A percentile compares a stretch with the other conserved stretches of the same genome.
These are phyloP conservation scores for Diutina pseudorugosa DNA, from an alignment of 1,139 yeast genomes.

Conservation along the genomic window DNA sequence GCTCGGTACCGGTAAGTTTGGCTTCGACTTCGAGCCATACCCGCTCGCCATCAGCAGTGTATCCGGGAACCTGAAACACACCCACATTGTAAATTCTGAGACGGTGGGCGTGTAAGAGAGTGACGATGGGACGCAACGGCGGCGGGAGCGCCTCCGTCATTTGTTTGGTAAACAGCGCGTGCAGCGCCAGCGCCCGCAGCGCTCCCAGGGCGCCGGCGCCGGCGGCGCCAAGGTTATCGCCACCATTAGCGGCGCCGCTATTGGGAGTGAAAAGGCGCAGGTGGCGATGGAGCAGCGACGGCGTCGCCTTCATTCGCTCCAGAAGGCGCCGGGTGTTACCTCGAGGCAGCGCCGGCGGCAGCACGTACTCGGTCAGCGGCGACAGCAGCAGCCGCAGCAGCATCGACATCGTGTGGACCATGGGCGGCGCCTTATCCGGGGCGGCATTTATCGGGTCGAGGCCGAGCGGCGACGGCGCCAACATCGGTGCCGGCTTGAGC, in stretches of 20 bases:
- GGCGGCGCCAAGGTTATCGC: background rate
- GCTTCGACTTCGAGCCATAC: slow-evolving; percentile 22
- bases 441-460: background rate
- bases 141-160: background rate
- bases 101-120: background rate
- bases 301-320: slow-evolving; percentile 2
- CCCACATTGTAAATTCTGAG: background rate
- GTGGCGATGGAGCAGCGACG: background rate
- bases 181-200: slow-evolving; percentile 1
- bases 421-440: background rate
- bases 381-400: background rate
- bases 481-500: background rate
- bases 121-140: background rate
- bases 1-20: slow-evolving; percentile 39
- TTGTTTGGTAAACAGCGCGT: background rate
- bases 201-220: background rate
- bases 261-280: background rate
- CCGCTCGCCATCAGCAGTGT: background rate
- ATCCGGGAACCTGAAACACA: background rate
- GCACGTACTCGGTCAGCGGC: background rate
- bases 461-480: background rate
- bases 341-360: background rate
- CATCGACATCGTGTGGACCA: background rate
- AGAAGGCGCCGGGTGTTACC: background rate
- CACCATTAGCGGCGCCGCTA: background rate